Evolutionary conservation across 2,329 filamentous ascomycete species (phyloP).

Genomic region (Cercospora janseana): DNA sequence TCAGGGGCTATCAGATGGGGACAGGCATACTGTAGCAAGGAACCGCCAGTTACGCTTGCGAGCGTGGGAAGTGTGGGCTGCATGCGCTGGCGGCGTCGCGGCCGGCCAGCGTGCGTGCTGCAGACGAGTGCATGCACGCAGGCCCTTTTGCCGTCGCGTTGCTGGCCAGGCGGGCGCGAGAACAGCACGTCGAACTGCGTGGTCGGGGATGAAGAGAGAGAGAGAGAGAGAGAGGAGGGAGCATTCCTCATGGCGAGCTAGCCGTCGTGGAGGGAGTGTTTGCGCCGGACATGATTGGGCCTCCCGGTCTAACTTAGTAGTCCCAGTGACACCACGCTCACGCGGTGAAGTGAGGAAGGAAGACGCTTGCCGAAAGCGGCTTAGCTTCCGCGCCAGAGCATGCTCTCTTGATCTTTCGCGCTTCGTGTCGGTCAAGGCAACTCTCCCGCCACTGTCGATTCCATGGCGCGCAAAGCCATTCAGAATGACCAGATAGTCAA

Average conservation of each 20-base stretch:
- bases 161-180: conserved; percentile 7
- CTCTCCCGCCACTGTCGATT: conserved; percentile 10
- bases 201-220: conserved; percentile 1
- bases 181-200: background rate
- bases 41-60: conserved; percentile 18
- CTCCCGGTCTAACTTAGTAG: background rate
- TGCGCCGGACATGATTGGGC: background rate
- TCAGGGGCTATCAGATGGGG: conserved; percentile 26
- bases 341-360: conserved; percentile 4
- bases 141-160: conserved; percentile 7
- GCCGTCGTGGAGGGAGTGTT: conserved; percentile 5
- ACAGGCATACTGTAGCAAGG: conserved; percentile 18
- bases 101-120: conserved; percentile 1
- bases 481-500: conserved; percentile 76
- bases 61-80: conserved; percentile 18
- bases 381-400: background rate
- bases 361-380: background rate
- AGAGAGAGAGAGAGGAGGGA: background rate
- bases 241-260: conserved; percentile 4
- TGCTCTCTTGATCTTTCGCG: background rate
- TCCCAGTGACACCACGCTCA: conserved; percentile 2
- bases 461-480: conserved; percentile 60
- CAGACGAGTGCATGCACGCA: conserved; percentile 8
- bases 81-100: conserved; percentile 20
- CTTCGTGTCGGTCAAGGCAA: background rate